phyloP scores from a whole-genome alignment of 139 green algal genomes.

The Tetraselmis striata region DNA sequence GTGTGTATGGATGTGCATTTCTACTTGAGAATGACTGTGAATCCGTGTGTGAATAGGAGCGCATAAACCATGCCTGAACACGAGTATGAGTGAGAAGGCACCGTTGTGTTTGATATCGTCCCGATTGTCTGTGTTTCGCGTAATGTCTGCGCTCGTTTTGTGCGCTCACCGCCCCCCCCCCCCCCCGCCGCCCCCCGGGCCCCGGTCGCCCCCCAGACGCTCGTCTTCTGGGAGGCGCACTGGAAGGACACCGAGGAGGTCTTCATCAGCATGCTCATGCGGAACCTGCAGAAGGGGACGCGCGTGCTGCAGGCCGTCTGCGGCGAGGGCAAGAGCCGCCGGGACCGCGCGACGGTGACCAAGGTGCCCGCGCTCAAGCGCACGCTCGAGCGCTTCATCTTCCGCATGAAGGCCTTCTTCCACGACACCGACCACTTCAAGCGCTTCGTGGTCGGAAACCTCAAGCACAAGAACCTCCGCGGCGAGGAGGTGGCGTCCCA shows the following conservation, averaged over 20 bases:
- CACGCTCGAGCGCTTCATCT: constrained; percentile 23
- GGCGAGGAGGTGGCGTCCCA: neutral
- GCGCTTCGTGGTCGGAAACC: neutral
- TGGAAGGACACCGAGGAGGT: neutral
- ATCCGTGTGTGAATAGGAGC: no score
- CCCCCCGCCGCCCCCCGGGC: no score
- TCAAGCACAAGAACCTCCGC: neutral
- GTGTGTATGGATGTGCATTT: no score
- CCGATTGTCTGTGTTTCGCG: no score
- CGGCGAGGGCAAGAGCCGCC: constrained; percentile 27
- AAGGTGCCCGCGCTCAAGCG: constrained; percentile 24
- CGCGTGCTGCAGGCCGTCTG: constrained; percentile 29
- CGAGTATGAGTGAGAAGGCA: no score
- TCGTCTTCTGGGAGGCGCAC: neutral
- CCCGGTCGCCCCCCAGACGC: no score
- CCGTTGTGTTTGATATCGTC: no score
- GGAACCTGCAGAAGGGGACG: constrained; percentile 32
- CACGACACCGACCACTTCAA: neutral
- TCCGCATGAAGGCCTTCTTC: constrained; percentile 5
- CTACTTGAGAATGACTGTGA: no score
- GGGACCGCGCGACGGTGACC: constrained; percentile 4
- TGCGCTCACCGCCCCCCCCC: no score
- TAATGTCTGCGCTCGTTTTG: no score
- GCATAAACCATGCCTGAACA: no score
- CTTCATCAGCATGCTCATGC: constrained; percentile 5